Base-by-base conservation (phyloP, 805 yeast genomes). In the Priceomyces carsonii region DNA sequence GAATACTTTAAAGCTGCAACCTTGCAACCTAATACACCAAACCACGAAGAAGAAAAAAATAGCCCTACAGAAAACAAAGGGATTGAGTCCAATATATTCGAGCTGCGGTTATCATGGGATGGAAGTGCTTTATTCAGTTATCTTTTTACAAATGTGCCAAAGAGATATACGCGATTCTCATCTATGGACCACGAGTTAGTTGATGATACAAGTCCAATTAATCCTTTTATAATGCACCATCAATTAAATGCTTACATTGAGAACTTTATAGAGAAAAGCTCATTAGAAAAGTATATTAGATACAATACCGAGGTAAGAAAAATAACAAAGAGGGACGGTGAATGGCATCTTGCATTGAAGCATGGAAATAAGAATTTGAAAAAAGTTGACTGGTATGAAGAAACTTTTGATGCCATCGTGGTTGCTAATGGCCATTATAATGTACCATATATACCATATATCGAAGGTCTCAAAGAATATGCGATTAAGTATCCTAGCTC, bases 341-440 rank as follows among this genome's bases (percentile, higher is more conserved):
- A 69, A 47, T 73, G 78, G 79, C 38, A 47, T 1, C 22, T 69
- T 8, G 53, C 61, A 5, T 45, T 63, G 1, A 44, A 49, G 17
- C 39, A 25, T 30, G 39, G 39, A 6, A 36, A 41, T 7, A 26
- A 32, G 3, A 35, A 20, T 3, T 32, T 18, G 3, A 38, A 33
- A 8, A 28, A 26, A 8, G 69, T 37, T 40, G 41, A 44, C 20
- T 73, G 77, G 77, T 72, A 73, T 40, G 53, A 47, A 17, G 73
- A 73, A 33, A 52, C 49, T 19, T 77, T 69, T 44, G 77, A 71
- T 40, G 64, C 63, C 8, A 54, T 71, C 36, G 49, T 66, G 15
- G 51, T 66, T 20, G 69, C 71, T 19, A 63, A 55, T 31, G 72
- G 72, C 10, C 67, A 66, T 45, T 57, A 53, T 33, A 62, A 59